These are phyloP conservation scores for Fagopyrum tataricum DNA, from an alignment of 148 eudicot genomes.

Conservation along the genomic window DNA sequence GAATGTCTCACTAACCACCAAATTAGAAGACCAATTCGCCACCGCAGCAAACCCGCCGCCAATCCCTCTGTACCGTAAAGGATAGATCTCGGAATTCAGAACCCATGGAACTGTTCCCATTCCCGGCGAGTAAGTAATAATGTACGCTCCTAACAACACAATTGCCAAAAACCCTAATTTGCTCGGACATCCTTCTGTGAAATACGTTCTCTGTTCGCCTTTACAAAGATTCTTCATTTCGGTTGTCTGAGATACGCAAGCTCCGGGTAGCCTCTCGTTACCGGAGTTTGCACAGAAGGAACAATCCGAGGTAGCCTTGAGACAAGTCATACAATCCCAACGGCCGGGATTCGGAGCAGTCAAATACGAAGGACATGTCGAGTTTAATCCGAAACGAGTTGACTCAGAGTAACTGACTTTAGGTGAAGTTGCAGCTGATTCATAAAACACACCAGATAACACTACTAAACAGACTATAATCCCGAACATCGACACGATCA, in stretches of 20 bases:
- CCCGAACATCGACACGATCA: slow-evolving; percentile 65
- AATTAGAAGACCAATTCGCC: slow-evolving; percentile 63
- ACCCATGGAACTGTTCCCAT: slow-evolving; percentile 91
- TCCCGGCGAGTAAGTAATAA: slow-evolving; percentile 68
- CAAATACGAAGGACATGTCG: slow-evolving; percentile 45
- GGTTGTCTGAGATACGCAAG: slow-evolving; percentile 42
- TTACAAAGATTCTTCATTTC: slow-evolving; percentile 33
- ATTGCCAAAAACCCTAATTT: slow-evolving; percentile 60
- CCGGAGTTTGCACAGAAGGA: slow-evolving; percentile 53
- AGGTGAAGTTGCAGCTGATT: slow-evolving; percentile 49
- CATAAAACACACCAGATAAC: slow-evolving; percentile 32
- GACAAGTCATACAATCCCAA: slow-evolving; percentile 72
- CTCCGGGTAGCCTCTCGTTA: slow-evolving; percentile 53
- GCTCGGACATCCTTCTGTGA: slow-evolving; percentile 77
- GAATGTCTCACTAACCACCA: slow-evolving; percentile 66
- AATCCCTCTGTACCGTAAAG: slow-evolving; percentile 53
- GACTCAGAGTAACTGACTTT: slow-evolving; percentile 32
- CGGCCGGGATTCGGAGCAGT: slow-evolving; percentile 25
- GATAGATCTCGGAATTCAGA: slow-evolving; percentile 81
- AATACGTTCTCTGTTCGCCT: slow-evolving; percentile 46
- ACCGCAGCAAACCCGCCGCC: slow-evolving; percentile 80
- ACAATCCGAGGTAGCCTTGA: slow-evolving; percentile 43
- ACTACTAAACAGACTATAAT: slow-evolving; percentile 49
- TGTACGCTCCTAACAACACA: slow-evolving; percentile 52
- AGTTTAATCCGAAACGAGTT: slow-evolving; percentile 43